phyloP scores from a whole-genome alignment of 2,329 filamentous ascomycete species.

The Trichoderma lentiforme region DNA sequence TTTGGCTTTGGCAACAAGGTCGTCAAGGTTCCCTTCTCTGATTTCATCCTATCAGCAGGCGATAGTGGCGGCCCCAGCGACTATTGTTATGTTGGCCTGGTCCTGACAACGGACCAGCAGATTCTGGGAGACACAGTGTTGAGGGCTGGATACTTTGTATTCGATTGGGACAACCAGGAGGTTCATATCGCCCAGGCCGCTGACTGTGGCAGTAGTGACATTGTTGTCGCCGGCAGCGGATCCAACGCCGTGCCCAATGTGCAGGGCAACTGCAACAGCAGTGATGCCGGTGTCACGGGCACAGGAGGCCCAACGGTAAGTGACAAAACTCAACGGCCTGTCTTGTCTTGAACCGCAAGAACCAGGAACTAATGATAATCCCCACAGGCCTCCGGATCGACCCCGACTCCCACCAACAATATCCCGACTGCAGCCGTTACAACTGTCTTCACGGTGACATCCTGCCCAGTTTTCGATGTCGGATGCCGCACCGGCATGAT shows the following conservation, averaged over 20 bases:
- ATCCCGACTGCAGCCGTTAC: slow-evolving; percentile 23
- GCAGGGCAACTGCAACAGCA: slow-evolving; percentile 36
- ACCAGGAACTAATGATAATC: background rate
- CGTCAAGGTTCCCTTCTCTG: slow-evolving; percentile 43
- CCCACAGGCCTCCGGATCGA: slow-evolving; percentile 19
- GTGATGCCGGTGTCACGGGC: slow-evolving; percentile 24
- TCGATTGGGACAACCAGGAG: slow-evolving; percentile 43
- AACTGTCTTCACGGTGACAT: slow-evolving; percentile 27
- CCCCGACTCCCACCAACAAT: slow-evolving; percentile 3
- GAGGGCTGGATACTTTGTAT: slow-evolving; percentile 45
- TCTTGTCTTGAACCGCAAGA: background rate
- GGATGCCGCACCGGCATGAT: slow-evolving; percentile 24
- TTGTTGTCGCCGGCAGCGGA: slow-evolving; percentile 36
- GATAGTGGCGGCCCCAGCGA: slow-evolving; percentile 25
- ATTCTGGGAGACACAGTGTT: slow-evolving; percentile 44
- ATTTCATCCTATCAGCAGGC: slow-evolving; percentile 43
- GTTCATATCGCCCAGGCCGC: slow-evolving; percentile 42
- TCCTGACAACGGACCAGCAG: slow-evolving; percentile 40
- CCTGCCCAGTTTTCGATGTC: slow-evolving; percentile 25
- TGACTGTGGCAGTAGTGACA: slow-evolving; percentile 38
- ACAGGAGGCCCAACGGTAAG: background rate
- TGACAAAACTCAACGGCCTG: background rate
- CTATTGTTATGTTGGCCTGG: slow-evolving; percentile 43
- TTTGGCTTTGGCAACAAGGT: slow-evolving; percentile 45
- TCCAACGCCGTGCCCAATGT: slow-evolving; percentile 32